phyloP scores from a whole-genome alignment of 257 asterid genomes.

The Solanum phureja region DNA sequence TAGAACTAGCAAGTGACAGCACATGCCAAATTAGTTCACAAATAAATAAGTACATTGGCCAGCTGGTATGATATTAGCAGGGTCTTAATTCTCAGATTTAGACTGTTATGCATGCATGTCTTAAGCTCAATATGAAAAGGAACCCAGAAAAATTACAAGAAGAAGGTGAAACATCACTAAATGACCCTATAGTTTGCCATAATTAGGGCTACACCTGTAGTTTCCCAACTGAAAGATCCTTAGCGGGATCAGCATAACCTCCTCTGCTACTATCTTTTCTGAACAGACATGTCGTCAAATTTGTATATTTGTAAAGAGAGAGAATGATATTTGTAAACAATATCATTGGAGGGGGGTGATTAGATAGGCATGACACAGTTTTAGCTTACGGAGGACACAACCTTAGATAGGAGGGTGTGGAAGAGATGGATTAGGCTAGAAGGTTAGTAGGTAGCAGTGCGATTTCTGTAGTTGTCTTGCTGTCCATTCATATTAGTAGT shows the following conservation, averaged over 20 bases:
- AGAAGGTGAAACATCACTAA: not conserved
- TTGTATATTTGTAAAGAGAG: not conserved
- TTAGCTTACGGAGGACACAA: not conserved
- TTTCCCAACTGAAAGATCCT: not conserved
- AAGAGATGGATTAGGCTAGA: not conserved
- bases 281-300: not conserved
- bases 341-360: not conserved
- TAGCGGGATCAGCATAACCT: not conserved
- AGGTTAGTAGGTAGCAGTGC: not conserved
- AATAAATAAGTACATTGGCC: not conserved
- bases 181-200: not conserved
- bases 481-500: not conserved
- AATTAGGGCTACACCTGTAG: not conserved
- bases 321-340: not conserved
- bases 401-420: not conserved
- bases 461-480: not conserved
- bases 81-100: not conserved
- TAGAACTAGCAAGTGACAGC: constrained; percentile 5
- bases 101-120: not conserved
- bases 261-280: not conserved
- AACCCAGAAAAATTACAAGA: not conserved
- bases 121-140: not conserved
- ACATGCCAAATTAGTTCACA: not conserved
- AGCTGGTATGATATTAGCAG: not conserved
- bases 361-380: not conserved